A percentile compares a stretch with the other conserved stretches of the same genome.
Conservation (phyloP, 2,329 filamentous ascomycete genomes). For the Epichloe elymi region DNA sequence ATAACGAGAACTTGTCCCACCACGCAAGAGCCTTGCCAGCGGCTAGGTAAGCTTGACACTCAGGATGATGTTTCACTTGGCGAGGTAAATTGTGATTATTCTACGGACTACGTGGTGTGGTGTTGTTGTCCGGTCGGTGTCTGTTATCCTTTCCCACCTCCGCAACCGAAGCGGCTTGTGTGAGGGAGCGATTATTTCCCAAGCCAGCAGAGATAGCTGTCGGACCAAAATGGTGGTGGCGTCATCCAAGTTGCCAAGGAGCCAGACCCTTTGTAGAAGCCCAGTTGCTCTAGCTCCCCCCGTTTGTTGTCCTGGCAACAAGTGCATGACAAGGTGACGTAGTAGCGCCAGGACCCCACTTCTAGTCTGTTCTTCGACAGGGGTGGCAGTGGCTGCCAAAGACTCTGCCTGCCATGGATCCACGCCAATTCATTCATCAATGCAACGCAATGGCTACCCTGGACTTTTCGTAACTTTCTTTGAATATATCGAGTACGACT, state of each 20-base stretch:
- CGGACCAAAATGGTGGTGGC: neutral
- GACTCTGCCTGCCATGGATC: too few species aligned
- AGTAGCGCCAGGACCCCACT: neutral
- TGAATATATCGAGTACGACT: too few species aligned
- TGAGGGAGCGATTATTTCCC: too few species aligned
- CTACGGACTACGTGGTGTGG: neutral
- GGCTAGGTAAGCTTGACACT: neutral
- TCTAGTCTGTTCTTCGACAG: neutral
- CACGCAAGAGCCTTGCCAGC: neutral
- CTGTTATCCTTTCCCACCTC: too few species aligned
- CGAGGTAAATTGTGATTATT: neutral
- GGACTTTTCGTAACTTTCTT: too few species aligned
- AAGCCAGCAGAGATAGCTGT: too few species aligned
- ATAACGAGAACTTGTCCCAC: neutral
- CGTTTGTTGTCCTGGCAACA: neutral
- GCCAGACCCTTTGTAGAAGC: too few species aligned
- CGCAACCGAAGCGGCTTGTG: too few species aligned
- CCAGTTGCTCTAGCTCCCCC: too few species aligned
- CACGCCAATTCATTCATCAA: too few species aligned
- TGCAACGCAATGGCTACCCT: too few species aligned
- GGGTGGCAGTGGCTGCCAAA: neutral
- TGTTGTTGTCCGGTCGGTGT: too few species aligned
- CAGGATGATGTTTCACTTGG: neutral
- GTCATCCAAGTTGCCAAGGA: neutral
- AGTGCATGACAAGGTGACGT: neutral